These are phyloP conservation scores for Colletotrichum orbiculare DNA, from an alignment of 2,329 filamentous ascomycete species.

Conservation along the genomic window DNA sequence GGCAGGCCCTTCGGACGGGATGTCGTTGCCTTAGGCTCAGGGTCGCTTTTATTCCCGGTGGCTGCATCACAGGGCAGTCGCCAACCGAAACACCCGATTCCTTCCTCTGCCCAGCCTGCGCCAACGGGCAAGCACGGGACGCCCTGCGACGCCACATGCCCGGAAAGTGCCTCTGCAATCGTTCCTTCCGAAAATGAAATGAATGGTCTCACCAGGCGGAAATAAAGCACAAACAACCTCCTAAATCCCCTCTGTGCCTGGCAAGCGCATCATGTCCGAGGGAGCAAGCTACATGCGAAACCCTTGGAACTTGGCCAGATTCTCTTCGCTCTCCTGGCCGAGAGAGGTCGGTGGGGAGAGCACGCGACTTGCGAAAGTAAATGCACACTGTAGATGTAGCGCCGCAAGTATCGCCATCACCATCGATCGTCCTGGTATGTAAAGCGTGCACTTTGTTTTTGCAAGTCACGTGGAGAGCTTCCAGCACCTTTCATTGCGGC, in stretches of 20 bases:
- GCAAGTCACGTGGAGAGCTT: too few relatives aligned
- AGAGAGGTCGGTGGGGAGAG: too few relatives aligned
- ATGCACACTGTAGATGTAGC: too few relatives aligned
- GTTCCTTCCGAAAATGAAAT: conserved; percentile 14
- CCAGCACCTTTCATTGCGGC: too few relatives aligned
- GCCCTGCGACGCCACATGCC: conserved; percentile 27
- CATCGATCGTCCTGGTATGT: too few relatives aligned
- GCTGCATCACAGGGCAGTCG: conserved; percentile 20
- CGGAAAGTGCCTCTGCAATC: conserved; percentile 13
- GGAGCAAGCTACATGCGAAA: conserved; percentile 6
- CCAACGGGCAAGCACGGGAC: conserved; percentile 32
- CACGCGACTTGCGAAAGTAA: too few relatives aligned
- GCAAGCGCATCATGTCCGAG: too few relatives aligned
- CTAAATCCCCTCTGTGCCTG: too few relatives aligned
- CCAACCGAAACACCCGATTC: conserved; percentile 31
- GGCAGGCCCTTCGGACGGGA: conserved; percentile 8
- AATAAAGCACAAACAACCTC: conserved; percentile 6
- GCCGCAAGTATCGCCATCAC: too few relatives aligned
- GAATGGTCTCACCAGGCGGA: conserved; percentile 9
- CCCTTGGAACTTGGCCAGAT: too few relatives aligned
- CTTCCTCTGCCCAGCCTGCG: conserved; percentile 16
- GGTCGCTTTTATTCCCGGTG: conserved; percentile 17
- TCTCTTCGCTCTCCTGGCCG: too few relatives aligned
- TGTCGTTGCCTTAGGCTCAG: conserved; percentile 36
- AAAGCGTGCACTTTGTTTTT: too few relatives aligned